Percentiles rank a stretch among this genome's conserved stretches.
Evolutionary conservation across 495 filamentous ascomycete species (phyloP).

Genomic region (Podospora fimiseda): DNA sequence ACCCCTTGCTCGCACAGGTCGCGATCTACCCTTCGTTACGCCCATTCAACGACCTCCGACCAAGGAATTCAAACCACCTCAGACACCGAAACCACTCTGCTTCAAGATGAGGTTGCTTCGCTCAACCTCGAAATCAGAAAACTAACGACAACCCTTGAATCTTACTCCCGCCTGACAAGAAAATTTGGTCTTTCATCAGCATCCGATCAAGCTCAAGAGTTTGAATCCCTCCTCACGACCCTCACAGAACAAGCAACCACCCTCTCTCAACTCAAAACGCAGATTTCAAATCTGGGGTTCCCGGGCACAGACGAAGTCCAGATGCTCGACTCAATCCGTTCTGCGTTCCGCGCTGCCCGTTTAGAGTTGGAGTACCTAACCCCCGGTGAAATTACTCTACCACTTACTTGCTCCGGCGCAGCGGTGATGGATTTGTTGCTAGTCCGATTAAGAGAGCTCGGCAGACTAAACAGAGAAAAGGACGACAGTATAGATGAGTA

Average conservation of each 20-base stretch:
- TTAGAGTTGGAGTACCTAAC: conserved; percentile 60
- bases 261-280: neutral
- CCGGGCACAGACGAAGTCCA: conserved; percentile 39
- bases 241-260: conserved; percentile 33
- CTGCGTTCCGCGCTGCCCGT: conserved; percentile 57
- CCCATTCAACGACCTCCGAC: too few relatives aligned
- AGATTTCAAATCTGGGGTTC: conserved; percentile 45
- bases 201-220: conserved; percentile 34
- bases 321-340: conserved; percentile 45
- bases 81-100: too few relatives aligned
- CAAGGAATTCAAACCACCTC: too few relatives aligned
- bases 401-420: conserved; percentile 33
- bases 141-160: conserved; percentile 33
- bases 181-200: conserved; percentile 34
- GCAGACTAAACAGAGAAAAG: conserved; percentile 42
- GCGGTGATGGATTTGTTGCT: conserved; percentile 42
- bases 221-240: conserved; percentile 27
- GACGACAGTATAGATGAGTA: conserved; percentile 55
- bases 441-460: conserved; percentile 34
- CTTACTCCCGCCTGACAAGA: conserved; percentile 27
- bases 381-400: conserved; percentile 53
- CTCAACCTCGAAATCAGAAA: conserved; percentile 35
- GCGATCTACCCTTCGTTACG: neutral
- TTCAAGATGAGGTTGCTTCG: conserved; percentile 31
- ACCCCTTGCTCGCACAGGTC: conserved; percentile 31